Conservation (phyloP, 805 yeast species). For the Kuraishia cidri region DNA sequence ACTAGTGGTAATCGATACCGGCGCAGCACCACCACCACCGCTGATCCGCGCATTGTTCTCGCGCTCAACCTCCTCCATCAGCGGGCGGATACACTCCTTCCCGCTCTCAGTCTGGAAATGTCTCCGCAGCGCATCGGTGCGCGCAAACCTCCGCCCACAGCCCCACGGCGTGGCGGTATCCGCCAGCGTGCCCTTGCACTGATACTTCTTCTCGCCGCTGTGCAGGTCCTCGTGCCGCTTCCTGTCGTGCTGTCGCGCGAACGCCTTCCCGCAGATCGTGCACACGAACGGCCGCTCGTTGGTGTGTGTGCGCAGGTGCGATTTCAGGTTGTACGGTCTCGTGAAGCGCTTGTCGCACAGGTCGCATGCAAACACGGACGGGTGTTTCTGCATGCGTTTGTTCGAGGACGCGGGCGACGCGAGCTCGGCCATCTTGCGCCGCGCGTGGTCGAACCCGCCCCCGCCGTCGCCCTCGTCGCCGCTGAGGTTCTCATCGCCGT, state of each 20-base stretch:
- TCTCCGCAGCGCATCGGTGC: constrained; percentile 72
- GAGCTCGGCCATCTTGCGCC: constrained; percentile 58
- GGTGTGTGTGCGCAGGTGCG: constrained; percentile 87
- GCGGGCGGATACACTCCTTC: constrained; percentile 57
- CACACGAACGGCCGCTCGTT: constrained; percentile 76
- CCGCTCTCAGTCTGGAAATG: constrained; percentile 80
- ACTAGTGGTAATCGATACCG: too few species aligned
- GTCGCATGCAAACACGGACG: constrained; percentile 65
- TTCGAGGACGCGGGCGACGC: constrained; percentile 49
- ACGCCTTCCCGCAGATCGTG: constrained; percentile 68
- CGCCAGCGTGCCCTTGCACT: constrained; percentile 57
- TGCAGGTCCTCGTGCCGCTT: constrained; percentile 73
- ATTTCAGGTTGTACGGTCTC: constrained; percentile 85
- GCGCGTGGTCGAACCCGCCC: constrained; percentile 14
- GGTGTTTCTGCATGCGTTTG: constrained; percentile 59
- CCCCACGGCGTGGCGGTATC: constrained; percentile 64
- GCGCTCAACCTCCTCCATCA: constrained; percentile 44
- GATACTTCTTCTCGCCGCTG: constrained; percentile 66
- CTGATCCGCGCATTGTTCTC: neutral
- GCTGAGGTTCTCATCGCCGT: constrained; percentile 13
- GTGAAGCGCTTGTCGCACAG: constrained; percentile 85
- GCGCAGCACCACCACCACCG: too few species aligned
- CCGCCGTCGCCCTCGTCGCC: constrained; percentile 16
- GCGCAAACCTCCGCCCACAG: constrained; percentile 70
- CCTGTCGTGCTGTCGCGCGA: constrained; percentile 72